These are phyloP conservation scores for Parathielavia hyrcaniae DNA, from an alignment of 495 filamentous ascomycete genomes.

Conservation along the genomic window DNA sequence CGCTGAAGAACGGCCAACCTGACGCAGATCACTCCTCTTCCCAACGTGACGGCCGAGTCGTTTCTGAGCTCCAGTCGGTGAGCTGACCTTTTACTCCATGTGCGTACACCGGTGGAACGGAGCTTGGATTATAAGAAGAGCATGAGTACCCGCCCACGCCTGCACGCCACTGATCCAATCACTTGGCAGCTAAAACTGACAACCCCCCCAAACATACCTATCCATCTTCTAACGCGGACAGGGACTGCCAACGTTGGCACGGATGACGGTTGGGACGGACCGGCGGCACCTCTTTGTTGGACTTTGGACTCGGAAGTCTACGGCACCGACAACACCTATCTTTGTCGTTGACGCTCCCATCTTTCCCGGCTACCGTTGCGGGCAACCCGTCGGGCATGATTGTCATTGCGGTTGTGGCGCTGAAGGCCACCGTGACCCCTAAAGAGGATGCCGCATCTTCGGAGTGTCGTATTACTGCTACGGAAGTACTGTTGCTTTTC, in stretches of 20 bases:
- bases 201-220: neutral
- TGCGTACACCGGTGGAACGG: too few species aligned
- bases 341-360: conserved; percentile 58
- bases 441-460: neutral
- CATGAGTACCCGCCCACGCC: conserved; percentile 43
- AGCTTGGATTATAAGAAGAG: neutral
- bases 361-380: conserved; percentile 52
- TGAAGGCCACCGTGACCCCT: conserved; percentile 8
- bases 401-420: conserved; percentile 39
- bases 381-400: conserved; percentile 55
- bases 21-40: conserved; percentile 46
- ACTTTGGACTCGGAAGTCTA: conserved; percentile 63
- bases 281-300: conserved; percentile 57
- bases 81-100: neutral
- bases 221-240: neutral
- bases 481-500: too few species aligned
- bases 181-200: conserved; percentile 49
- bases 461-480: neutral
- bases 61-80: conserved; percentile 49
- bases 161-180: conserved; percentile 55
- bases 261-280: conserved; percentile 58
- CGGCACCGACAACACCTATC: conserved; percentile 61
- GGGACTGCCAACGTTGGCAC: conserved; percentile 54
- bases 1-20: conserved; percentile 46
- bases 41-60: conserved; percentile 45